These are phyloP conservation scores for Tetraselmis chui DNA, from an alignment of 139 green algal species.

Conservation along the genomic window DNA sequence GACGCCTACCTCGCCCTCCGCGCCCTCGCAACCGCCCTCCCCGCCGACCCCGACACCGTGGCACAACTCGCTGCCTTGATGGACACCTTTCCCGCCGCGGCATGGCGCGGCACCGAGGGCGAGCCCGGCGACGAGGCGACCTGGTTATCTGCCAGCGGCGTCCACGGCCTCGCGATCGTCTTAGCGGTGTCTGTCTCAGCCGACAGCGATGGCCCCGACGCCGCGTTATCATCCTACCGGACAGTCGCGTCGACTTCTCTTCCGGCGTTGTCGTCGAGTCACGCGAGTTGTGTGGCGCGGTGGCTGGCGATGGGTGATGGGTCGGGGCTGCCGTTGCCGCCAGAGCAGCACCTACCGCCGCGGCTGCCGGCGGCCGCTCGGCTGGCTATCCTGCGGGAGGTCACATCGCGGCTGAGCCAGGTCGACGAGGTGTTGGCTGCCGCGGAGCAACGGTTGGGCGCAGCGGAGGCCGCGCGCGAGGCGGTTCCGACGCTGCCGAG, in stretches of 20 bases:
- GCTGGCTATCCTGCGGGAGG: background rate
- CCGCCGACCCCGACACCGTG: background rate
- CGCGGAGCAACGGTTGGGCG: background rate
- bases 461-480: background rate
- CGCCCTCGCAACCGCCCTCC: background rate
- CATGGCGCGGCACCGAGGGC: background rate
- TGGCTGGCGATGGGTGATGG: background rate
- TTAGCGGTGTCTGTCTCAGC: background rate
- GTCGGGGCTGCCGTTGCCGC: background rate
- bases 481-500: background rate
- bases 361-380: background rate
- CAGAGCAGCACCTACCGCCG: background rate
- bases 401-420: background rate
- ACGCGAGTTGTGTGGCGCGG: background rate
- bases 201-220: background rate
- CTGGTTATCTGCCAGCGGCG: background rate
- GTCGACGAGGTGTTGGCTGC: background rate
- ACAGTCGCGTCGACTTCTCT: too few species aligned
- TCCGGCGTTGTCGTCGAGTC: too few species aligned
- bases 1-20: background rate
- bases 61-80: background rate
- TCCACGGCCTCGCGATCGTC: background rate
- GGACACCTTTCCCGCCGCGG: background rate
- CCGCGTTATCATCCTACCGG: too few species aligned
- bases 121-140: background rate